Conservation (phyloP, 129 eudicot genomes). For the sunflower (Helianthus annuus) region HanXRQr2.0-SUNRISE NC_035438.2:135406605-135407104, state of each 20-base stretch:
- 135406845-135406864: background rate
- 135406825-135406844: constrained; percentile 22
- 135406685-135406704: no score
- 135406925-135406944: background rate
- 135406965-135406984: background rate
- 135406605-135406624: no score
- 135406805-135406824: background rate
- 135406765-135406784: background rate
- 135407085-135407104: background rate
- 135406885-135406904: no score
- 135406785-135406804: background rate
- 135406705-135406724: no score
- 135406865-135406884: background rate
- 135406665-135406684: no score
- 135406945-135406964: constrained; percentile 7
- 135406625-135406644: no score
- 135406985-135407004: background rate
- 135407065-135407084: background rate
- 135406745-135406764: background rate
- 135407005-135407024: constrained; percentile 10
- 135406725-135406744: no score
- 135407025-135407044: background rate
- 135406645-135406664: no score
- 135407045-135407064: background rate
- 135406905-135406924: no score